Base-by-base conservation (phyloP, 164 flowering plant species). In the Pachysandra terminalis region DNA sequence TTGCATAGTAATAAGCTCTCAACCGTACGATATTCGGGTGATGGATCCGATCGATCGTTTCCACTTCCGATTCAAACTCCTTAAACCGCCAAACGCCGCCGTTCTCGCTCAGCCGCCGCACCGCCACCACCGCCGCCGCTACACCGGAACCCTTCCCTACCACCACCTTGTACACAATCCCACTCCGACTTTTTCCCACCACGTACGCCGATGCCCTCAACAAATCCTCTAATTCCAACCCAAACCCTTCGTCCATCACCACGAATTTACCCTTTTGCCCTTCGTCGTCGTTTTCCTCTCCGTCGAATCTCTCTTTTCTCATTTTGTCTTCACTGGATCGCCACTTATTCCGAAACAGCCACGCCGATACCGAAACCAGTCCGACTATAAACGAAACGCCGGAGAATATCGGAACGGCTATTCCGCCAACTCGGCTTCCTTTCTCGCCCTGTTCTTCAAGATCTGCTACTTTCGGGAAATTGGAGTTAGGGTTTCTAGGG, bases 161-260 rank as follows among this genome's bases (percentile, higher is more conserved):
- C 75, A 96, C 96, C 80, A 96, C 99, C 79, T 78, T 91, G 73
- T 96, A 96, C 68, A 91, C 90, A 13, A 96, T 96, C 64, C 99
- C 99, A 69, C 85, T 87, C 71, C 85, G 79, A 69, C 99, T 85
- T 75, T 96, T 96, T 45, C 99, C 98, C 60, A 93, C 84, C 35
- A 96, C 95, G 70, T 88, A 93, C 9, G 99, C 99, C 2, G 97
- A 89, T 8, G 99, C 98, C 79, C 98, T 86, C 81, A 96, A 75
- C 86, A 96, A 78, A 78, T 92, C 99, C 79, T 96, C 99, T 52
- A 96, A 75, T 61, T 87, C 99, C 84, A 90, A 74, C 57, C 66
- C 80, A 58, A 92, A 86, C 70, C 90, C 93, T 27, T 87, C 97
- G 32, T 91, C 98, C 24, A 96, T 0, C 58, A 85, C 84, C 26